Conservation (phyloP, 192 early-diverging fungal species). For the Entrophospora sp. region DNA sequence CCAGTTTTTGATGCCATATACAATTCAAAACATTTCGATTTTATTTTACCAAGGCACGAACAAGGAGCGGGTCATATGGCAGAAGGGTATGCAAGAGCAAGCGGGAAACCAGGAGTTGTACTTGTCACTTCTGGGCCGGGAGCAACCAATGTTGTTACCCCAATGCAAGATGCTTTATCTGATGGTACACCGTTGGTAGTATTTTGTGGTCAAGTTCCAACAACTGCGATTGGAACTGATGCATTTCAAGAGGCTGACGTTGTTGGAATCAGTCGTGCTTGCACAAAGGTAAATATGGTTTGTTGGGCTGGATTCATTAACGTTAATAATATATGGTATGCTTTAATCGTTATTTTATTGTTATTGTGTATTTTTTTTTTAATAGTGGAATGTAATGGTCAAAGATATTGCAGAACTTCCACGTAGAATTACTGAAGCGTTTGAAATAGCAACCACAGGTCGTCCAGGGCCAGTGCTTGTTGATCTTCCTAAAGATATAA, state of each 20-base stretch:
- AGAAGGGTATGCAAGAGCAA: conserved; percentile 91
- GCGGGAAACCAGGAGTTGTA: conserved; percentile 67
- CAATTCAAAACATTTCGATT: conserved; percentile 91
- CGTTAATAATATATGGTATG: too few species aligned
- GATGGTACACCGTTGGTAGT: conserved; percentile 96
- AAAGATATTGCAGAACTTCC: conserved; percentile 93
- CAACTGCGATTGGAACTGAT: conserved; percentile 84
- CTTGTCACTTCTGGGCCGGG: conserved; percentile 92
- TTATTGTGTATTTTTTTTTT: neutral
- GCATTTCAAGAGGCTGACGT: conserved; percentile 99
- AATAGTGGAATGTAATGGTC: conserved; percentile 95
- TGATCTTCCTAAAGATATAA: conserved; percentile 97
- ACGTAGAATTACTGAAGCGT: conserved; percentile 96
- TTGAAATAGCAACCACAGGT: conserved; percentile 91
- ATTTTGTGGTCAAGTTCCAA: conserved; percentile 90
- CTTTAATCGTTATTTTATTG: too few species aligned
- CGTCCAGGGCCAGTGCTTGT: conserved; percentile 95
- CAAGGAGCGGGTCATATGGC: conserved; percentile 99
- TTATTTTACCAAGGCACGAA: conserved; percentile 93
- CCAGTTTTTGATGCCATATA: conserved; percentile 99
- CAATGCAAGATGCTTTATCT: conserved; percentile 93
- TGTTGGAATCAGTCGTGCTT: conserved; percentile 88
- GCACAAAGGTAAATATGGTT: conserved; percentile 70
- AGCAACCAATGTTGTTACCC: conserved; percentile 95
- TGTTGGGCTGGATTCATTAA: too few species aligned